Base-by-base conservation (phyloP, 805 yeast genomes). In the Saccharomycopsis sp. region DNA sequence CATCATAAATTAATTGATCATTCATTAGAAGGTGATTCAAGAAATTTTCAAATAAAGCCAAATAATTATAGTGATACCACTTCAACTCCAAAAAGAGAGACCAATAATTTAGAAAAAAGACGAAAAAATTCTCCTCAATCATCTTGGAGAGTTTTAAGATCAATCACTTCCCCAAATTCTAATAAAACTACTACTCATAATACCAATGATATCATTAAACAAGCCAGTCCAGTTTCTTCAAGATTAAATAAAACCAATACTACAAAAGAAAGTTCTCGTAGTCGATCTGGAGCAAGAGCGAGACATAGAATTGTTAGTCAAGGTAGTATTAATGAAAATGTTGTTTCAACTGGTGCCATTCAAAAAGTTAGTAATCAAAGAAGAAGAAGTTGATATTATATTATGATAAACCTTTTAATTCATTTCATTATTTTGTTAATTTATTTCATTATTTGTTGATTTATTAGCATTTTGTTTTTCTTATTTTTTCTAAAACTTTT, bases 211-310 rank as follows among this genome's bases (percentile, higher is more conserved):
- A n/a, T n/a, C n/a, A n/a, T n/a, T n/a, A n/a, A n/a, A n/a, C n/a
- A n/a, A n/a, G n/a, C n/a, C n/a, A 28, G 47, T 23, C 37, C n/a
- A 21, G n/a, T 14, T 28, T 9, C 18, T 15, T 18, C 23, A 19
- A 13, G 20, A 18, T 13, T 21, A 14, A 21, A 19, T 4, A 35
- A 32, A 31, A 27, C 19, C 27, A 31, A 26, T 15, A 36, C 31
- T n/a, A 21, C 12, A 21, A 31, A 3, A 17, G 8, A 10, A 9
- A 12, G 8, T 19, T 13, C 30, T 9, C 39, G 39, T 21, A 42
- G 42, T 26, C 37, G 47, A n/a, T 51, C 56, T 1, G 60, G 59
- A 12, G 52, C 60, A 10, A 51, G 60, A 44, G 55, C 54, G 18
- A 55, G 57, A 52, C 49, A 51, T 28, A 54, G 54, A 34, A 34